A percentile compares a stretch with the other conserved stretches of the same genome.
These are phyloP conservation scores for Phytophthora rubi DNA, from an alignment of 352 stramenopile species.

Conservation along the genomic window DNA sequence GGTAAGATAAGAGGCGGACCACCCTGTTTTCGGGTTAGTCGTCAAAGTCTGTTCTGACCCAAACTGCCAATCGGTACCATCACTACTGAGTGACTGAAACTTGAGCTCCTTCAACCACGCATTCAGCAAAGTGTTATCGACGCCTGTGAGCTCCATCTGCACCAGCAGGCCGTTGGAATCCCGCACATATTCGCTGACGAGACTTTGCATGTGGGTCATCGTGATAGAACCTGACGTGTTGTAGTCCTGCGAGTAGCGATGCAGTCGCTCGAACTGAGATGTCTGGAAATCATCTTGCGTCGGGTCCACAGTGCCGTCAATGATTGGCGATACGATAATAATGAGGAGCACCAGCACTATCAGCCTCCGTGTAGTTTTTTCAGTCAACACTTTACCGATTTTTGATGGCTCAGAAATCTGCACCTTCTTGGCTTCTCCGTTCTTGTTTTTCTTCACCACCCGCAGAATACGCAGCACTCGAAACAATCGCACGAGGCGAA, in stretches of 20 bases:
- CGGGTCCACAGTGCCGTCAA: slow-evolving; percentile 73
- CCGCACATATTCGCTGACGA: slow-evolving; percentile 78
- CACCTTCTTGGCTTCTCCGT: slow-evolving; percentile 55
- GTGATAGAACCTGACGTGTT: slow-evolving; percentile 68
- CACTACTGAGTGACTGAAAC: slow-evolving; percentile 62
- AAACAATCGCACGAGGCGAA: slow-evolving; percentile 91
- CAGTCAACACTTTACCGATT: slow-evolving; percentile 94
- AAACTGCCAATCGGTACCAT: slow-evolving; percentile 53
- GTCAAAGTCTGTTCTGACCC: slow-evolving; percentile 44
- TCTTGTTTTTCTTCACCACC: slow-evolving; percentile 84
- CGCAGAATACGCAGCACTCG: slow-evolving; percentile 90
- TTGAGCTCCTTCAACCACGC: slow-evolving; percentile 63
- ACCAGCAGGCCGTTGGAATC: slow-evolving; percentile 77
- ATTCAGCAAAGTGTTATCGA: slow-evolving; percentile 46
- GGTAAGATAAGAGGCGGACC: slow-evolving; percentile 61
- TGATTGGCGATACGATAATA: slow-evolving; percentile 86
- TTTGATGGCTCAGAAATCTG: slow-evolving; percentile 91
- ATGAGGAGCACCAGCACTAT: slow-evolving; percentile 92
- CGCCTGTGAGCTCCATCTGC: slow-evolving; percentile 63
- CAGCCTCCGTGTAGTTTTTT: slow-evolving; percentile 93
- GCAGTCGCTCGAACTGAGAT: slow-evolving; percentile 77
- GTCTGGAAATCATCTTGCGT: slow-evolving; percentile 83
- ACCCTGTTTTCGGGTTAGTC: slow-evolving; percentile 77
- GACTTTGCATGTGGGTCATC: slow-evolving; percentile 48
- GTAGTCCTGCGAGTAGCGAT: slow-evolving; percentile 86